Base-by-base conservation (phyloP, 2,329 filamentous ascomycete genomes). In the Amauroascus verrucosus region DNA sequence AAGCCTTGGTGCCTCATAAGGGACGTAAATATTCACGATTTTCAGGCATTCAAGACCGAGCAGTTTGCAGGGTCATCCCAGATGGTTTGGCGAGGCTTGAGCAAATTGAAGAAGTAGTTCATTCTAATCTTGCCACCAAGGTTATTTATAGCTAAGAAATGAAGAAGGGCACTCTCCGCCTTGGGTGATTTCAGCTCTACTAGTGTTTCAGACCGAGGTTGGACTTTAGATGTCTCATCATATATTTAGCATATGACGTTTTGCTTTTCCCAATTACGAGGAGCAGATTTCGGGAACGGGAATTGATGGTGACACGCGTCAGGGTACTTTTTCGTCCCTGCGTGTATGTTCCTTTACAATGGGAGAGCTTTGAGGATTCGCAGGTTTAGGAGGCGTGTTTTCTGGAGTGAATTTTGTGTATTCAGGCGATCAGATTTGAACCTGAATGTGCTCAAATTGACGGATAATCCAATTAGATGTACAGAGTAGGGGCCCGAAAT, bases 211-310 rank as follows among this genome's bases (percentile, higher is more conserved):
- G 14, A 22, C 8, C 45, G 22, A 47, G 30, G 45, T 22, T 33
- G 26, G n/a, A 13, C n/a, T 46, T 43, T 26, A 9, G 40, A 20
- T 11, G n/a, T 2, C 3, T 26, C 2, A 2, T 24, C 7, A 14
- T 37, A 37, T 37, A 37, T 48, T 48, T 37, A 48, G 46, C 18
- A 48, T 38, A 38, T 48, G 46, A 38, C 46, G 33, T 48, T 30
- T 32, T 2, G 41, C 41, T 3, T 16, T 3, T 7, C 11, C 24
- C n/a, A 40, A 20, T 2, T 20, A 24, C 16, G 6, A n/a, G 24
- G 45, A n/a, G 45, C 26, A n/a, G 16, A 5, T 26, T 28, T 37
- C n/a, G 30, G 22, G 18, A n/a, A 20, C n/a, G 11, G 28, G 13
- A 37, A 24, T 1, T 18, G 20, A 35, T n/a, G 13, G 18, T 6